Percentiles rank a stretch among this genome's conserved stretches.
Evolutionary conservation across 768 basidiomycete species (phyloP).

Genomic region (Pholiota molesta): DNA sequence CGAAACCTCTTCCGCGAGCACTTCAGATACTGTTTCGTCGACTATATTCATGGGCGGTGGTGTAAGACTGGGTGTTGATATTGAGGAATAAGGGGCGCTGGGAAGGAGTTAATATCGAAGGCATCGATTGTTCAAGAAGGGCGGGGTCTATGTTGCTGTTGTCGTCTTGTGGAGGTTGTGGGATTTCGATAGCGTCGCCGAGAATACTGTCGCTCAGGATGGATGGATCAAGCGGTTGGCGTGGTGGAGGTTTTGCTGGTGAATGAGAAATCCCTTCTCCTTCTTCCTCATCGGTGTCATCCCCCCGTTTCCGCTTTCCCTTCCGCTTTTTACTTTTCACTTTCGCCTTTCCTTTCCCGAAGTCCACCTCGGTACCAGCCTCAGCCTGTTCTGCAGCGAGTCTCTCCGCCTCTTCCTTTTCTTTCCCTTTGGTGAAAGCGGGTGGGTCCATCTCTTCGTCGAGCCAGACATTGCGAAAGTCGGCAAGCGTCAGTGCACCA

Average conservation of each 20-base stretch:
- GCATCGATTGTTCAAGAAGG: slow-evolving; percentile 37
- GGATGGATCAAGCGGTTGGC: slow-evolving; percentile 52
- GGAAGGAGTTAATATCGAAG: slow-evolving; percentile 1
- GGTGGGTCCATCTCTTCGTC: slow-evolving; percentile 93
- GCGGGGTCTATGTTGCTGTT: slow-evolving; percentile 60
- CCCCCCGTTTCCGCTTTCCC: slow-evolving; percentile 32
- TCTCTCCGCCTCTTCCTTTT: slow-evolving; percentile 63
- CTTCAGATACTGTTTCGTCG: slow-evolving; percentile 64
- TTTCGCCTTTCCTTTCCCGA: slow-evolving; percentile 37
- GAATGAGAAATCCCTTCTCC: neutral
- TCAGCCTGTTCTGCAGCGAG: slow-evolving; percentile 37
- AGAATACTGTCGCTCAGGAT: slow-evolving; percentile 73
- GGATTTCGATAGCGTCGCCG: slow-evolving; percentile 49
- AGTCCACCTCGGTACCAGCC: slow-evolving; percentile 34
- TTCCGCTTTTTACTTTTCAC: slow-evolving; percentile 41
- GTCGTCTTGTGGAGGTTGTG: slow-evolving; percentile 47
- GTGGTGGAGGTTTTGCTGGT: slow-evolving; percentile 20
- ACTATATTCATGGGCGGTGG: slow-evolving; percentile 39
- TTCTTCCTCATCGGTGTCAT: slow-evolving; percentile 28
- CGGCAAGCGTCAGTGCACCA: slow-evolving; percentile 81
- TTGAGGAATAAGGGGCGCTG: neutral
- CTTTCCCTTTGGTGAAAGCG: slow-evolving; percentile 79
- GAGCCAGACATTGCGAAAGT: slow-evolving; percentile 89
- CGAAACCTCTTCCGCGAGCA: slow-evolving; percentile 71
- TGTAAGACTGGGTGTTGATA: slow-evolving; percentile 1